phyloP scores from a whole-genome alignment of 805 yeast genomes.

The Hanseniaspora taiwanica region DNA sequence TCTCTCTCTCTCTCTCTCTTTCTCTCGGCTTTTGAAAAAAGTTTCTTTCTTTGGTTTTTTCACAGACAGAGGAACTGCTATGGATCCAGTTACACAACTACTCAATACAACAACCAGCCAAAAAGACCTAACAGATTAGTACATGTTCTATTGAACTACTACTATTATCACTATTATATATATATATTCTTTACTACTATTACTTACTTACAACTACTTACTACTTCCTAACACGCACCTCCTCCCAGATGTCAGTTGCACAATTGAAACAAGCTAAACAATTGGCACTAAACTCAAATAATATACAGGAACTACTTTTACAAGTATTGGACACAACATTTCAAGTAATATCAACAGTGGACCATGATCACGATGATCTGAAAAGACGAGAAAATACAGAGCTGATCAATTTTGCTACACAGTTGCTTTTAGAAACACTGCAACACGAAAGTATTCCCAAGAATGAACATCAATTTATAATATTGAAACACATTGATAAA shows the following conservation, averaged over 20 bases:
- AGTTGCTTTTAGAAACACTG: slow-evolving; percentile 4
- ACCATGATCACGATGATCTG: slow-evolving; percentile 2
- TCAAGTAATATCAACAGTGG: neutral
- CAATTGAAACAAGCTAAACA: slow-evolving; percentile 19
- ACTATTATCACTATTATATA: too few relatives aligned
- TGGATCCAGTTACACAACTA: too few relatives aligned
- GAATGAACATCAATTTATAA: slow-evolving; percentile 21
- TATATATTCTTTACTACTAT: neutral
- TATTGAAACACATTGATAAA: slow-evolving; percentile 15
- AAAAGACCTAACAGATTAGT: too few relatives aligned
- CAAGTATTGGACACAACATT: slow-evolving; percentile 22
- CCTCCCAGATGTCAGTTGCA: slow-evolving; percentile 5
- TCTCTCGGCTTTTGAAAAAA: too few relatives aligned
- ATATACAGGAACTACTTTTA: slow-evolving; percentile 19
- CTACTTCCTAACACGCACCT: neutral
- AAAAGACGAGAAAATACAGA: slow-evolving; percentile 3
- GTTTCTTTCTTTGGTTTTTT: too few relatives aligned
- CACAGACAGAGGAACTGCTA: too few relatives aligned
- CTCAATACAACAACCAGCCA: too few relatives aligned
- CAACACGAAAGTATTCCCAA: slow-evolving; percentile 11
- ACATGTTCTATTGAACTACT: too few relatives aligned
- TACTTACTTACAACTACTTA: neutral
- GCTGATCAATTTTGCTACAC: slow-evolving; percentile 1
- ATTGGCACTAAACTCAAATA: slow-evolving; percentile 18
- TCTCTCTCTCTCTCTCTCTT: too few relatives aligned